Evolutionary conservation across 2,329 filamentous ascomycete species (phyloP).

Genomic region (Pseudogymnoascus sp.): DNA sequence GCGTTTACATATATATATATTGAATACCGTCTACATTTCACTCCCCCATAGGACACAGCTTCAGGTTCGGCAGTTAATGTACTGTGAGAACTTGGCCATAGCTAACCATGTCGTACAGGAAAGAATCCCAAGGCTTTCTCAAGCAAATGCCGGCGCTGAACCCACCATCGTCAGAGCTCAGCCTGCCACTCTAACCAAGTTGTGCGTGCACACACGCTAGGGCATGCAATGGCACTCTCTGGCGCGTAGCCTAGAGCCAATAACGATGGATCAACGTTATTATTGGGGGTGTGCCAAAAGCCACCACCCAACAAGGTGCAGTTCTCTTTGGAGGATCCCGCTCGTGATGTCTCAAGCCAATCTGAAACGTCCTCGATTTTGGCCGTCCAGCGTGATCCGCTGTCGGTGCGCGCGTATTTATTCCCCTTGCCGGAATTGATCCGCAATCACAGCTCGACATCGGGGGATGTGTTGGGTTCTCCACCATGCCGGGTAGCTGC

Average conservation of each 20-base stretch:
- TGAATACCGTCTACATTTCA: not conserved
- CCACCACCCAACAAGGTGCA: not conserved
- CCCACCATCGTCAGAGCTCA: not conserved
- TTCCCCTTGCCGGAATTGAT: not conserved
- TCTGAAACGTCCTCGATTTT: not conserved
- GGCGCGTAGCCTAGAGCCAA: not conserved
- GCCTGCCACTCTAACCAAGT: not conserved
- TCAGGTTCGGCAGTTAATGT: not conserved
- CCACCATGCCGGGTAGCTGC: not conserved
- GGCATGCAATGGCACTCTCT: not conserved
- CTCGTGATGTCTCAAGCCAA: not conserved
- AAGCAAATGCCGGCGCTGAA: not conserved
- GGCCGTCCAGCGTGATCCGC: not conserved
- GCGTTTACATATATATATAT: not conserved
- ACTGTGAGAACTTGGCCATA: not conserved
- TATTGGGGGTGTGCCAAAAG: not conserved
- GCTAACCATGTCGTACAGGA: not conserved
- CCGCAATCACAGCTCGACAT: not conserved
- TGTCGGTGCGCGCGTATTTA: conserved; percentile 1
- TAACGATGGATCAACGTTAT: not conserved
- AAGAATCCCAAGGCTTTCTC: not conserved
- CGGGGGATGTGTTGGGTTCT: not conserved
- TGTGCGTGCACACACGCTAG: not conserved
- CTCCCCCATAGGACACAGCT: not conserved
- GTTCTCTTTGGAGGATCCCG: not conserved